These are phyloP conservation scores for Cryptosporidium andersoni DNA, from an alignment of 169 alveolate genomes.

Conservation along the genomic window DNA sequence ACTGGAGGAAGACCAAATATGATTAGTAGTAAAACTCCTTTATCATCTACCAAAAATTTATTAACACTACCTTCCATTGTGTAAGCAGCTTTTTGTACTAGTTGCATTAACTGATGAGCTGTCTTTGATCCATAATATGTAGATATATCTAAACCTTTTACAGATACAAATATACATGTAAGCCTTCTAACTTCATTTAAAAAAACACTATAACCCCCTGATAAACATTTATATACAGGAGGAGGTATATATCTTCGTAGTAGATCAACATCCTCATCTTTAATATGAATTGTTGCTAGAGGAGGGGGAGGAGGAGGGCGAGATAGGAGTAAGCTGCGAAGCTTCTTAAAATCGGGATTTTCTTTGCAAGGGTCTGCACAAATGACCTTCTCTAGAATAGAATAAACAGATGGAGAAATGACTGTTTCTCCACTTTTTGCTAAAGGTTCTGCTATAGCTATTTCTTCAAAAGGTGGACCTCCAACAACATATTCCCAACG, in stretches of 20 bases:
- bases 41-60: slow-evolving; percentile 83
- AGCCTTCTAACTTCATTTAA: slow-evolving; percentile 82
- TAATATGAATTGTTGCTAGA: slow-evolving; percentile 67
- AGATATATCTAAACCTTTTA: slow-evolving; percentile 77
- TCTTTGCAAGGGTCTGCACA: slow-evolving; percentile 67
- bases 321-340: slow-evolving; percentile 21
- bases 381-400: slow-evolving; percentile 55
- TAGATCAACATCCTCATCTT: slow-evolving; percentile 71
- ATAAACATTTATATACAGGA: slow-evolving; percentile 77
- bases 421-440: slow-evolving; percentile 84
- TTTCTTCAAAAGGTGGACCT: slow-evolving; percentile 83
- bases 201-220: slow-evolving; percentile 79
- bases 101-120: slow-evolving; percentile 74
- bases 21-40: slow-evolving; percentile 80
- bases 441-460: slow-evolving; percentile 79
- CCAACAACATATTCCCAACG: slow-evolving; percentile 80
- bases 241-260: slow-evolving; percentile 80
- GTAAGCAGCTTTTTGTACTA: slow-evolving; percentile 76
- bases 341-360: slow-evolving; percentile 66
- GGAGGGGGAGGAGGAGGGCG: slow-evolving; percentile 71
- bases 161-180: slow-evolving; percentile 80
- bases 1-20: slow-evolving; percentile 86
- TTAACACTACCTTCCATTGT: slow-evolving; percentile 82
- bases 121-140: slow-evolving; percentile 73
- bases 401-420: slow-evolving; percentile 75